A percentile compares a stretch with the other conserved stretches of the same genome.
Conservation (phyloP, 1,284 basidiomycete genomes). For the Leccinum ambiguum region DNA sequence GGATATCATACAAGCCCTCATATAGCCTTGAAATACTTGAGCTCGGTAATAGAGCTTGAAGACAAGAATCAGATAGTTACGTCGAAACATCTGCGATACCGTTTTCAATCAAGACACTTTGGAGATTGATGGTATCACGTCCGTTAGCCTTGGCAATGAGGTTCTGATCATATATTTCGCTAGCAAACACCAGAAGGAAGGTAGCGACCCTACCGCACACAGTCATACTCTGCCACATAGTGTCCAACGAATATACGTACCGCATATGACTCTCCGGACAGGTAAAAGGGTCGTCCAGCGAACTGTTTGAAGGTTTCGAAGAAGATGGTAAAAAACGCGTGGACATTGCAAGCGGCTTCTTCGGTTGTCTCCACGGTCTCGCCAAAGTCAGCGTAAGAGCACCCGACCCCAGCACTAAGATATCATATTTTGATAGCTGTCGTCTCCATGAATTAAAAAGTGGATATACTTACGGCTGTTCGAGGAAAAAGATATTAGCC, state of each 20-base stretch:
- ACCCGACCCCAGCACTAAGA: constrained; percentile 45
- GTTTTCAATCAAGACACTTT: constrained; percentile 62
- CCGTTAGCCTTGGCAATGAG: constrained; percentile 51
- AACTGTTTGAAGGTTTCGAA: constrained; percentile 76
- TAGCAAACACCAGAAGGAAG: constrained; percentile 72
- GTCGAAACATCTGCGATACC: constrained; percentile 64
- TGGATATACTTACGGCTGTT: constrained; percentile 61
- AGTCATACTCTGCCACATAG: neutral
- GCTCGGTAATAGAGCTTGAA: constrained; percentile 20
- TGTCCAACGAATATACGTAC: constrained; percentile 34
- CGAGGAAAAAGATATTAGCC: constrained; percentile 71
- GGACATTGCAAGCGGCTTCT: constrained; percentile 68
- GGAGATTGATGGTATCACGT: constrained; percentile 65
- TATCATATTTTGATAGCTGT: constrained; percentile 5
- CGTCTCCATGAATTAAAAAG: constrained; percentile 17
- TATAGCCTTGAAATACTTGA: no score
- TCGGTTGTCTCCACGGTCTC: constrained; percentile 62
- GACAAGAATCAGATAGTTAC: constrained; percentile 32
- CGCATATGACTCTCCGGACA: constrained; percentile 71
- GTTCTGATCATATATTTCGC: constrained; percentile 78
- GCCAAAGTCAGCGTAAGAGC: constrained; percentile 51
- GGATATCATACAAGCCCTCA: no score
- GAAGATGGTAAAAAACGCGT: constrained; percentile 73
- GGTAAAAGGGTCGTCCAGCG: constrained; percentile 60
- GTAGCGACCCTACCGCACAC: constrained; percentile 60